Base-by-base conservation (phyloP, 306 rosid species). In the Astragalus membranaceus region DNA sequence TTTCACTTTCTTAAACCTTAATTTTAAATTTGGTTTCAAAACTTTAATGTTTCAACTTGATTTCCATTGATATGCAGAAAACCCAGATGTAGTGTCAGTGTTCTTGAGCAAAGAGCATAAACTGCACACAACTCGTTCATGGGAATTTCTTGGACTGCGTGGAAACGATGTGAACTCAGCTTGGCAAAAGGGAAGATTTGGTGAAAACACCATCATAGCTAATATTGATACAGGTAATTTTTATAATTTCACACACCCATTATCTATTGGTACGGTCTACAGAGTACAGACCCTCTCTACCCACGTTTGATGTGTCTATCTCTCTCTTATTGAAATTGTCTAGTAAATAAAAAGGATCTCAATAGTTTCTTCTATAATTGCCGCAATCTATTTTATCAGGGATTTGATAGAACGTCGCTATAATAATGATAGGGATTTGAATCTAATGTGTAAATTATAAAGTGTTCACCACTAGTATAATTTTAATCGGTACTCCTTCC, bases 51-150 rank as follows among this genome's bases (percentile, higher is more conserved):
- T 26, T 26, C 30, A 26, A 26, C 2, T 26, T 26, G 2, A 26
- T 2, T 26, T 26, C 4, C 4, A 26, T 26, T 26, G 0, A 44
- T 16, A 39, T 73, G 74, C 77, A 77, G 85, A 74, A 10, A 77
- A 73, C 0, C 44, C 20, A 15, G 74, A 64, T 3, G 95, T 92
- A 1, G 80, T 88, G 1, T 89, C 96, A 0, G 86, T 92, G 32
- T 89, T 89, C 69, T 67, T 70, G 68, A 86, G 86, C 81, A 73
- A 80, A 66, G 81, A 72, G 73, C 76, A 84, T 51, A 72, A 80
- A 47, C 49, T 86, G 64, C 95, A 85, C 50, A 81, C 85, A 0
- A 92, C 98, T 14, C 88, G 74, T 37, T 88, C 96, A 48, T 92
- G 96, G 96, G 83, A 78, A 30, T 92, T 92, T 82, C 82, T 81